Evolutionary conservation across 2,329 filamentous ascomycete genomes (phyloP).

Genomic region (Nemania serpens): DNA sequence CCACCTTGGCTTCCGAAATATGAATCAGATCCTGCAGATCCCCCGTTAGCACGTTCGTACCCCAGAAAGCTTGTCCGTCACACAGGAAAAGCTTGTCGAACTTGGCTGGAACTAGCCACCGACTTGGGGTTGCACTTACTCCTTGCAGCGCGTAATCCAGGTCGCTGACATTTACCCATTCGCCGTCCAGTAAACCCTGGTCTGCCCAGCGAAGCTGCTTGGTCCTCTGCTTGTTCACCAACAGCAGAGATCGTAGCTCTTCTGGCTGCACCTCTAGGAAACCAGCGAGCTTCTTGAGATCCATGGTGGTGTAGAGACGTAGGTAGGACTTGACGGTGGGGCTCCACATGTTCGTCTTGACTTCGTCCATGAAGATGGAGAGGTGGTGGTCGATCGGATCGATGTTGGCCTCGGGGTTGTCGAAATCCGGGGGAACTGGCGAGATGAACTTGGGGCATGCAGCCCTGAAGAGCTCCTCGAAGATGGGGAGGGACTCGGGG

Average conservation of each 20-base stretch:
- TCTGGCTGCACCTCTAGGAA: constrained; percentile 98
- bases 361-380: constrained; percentile 98
- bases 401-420: constrained; percentile 92
- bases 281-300: constrained; percentile 94
- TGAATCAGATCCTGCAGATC: constrained; percentile 83
- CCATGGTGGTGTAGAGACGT: constrained; percentile 99
- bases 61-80: constrained; percentile 34
- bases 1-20: constrained; percentile 98
- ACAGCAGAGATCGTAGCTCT: constrained; percentile 87
- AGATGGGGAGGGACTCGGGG: constrained; percentile 91
- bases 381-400: constrained; percentile 98
- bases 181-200: constrained; percentile 86
- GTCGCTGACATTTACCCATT: constrained; percentile 90
- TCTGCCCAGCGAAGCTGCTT: constrained; percentile 95
- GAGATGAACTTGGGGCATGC: constrained; percentile 99
- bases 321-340: constrained; percentile 98
- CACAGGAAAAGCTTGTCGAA: constrained; percentile 28
- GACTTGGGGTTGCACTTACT: constrained; percentile 57
- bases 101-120: constrained; percentile 6
- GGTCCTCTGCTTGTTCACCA: constrained; percentile 98
- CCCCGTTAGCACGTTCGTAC: constrained; percentile 34
- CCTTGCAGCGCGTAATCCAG: constrained; percentile 97
- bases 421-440: constrained; percentile 94
- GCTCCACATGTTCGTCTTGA: constrained; percentile 98
- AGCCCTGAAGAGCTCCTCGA: constrained; percentile 95